phyloP scores from a whole-genome alignment of 129 eudicot genomes.

The Logfia minima region DNA sequence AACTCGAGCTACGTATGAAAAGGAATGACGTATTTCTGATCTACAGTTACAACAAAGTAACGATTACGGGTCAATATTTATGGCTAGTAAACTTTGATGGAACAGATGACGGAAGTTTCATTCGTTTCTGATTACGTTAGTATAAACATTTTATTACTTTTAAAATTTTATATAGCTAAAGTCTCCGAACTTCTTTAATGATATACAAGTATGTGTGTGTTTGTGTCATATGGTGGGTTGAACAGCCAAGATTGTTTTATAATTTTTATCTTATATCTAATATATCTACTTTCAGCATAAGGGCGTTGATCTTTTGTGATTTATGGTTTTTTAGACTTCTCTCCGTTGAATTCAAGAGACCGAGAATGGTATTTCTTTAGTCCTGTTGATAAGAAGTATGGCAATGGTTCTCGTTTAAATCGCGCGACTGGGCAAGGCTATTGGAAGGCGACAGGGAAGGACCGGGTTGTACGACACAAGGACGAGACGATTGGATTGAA shows the following conservation, averaged over 20 bases:
- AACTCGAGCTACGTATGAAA: no score
- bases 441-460: constrained; percentile 85
- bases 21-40: no score
- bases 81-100: background rate
- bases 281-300: background rate
- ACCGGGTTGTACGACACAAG: constrained; percentile 56
- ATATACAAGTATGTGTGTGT: background rate
- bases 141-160: background rate
- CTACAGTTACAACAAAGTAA: no score
- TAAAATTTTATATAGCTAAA: background rate
- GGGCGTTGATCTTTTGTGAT: background rate
- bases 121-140: background rate
- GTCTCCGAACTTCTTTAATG: background rate
- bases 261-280: background rate
- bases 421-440: constrained; percentile 75
- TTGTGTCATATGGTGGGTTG: background rate
- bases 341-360: constrained; percentile 64
- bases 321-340: constrained; percentile 38
- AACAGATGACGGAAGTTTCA: background rate
- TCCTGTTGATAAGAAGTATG: constrained; percentile 65
- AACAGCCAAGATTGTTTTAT: background rate
- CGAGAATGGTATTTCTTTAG: constrained; percentile 79
- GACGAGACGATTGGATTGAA: constrained; percentile 60
- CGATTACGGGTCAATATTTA: no score
- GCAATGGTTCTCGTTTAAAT: constrained; percentile 62